Evolutionary conservation across 2,329 filamentous ascomycete genomes (phyloP), one percentile per base, ranked within the genome.

Genomic region (Shiraia bambusicola): DNA sequence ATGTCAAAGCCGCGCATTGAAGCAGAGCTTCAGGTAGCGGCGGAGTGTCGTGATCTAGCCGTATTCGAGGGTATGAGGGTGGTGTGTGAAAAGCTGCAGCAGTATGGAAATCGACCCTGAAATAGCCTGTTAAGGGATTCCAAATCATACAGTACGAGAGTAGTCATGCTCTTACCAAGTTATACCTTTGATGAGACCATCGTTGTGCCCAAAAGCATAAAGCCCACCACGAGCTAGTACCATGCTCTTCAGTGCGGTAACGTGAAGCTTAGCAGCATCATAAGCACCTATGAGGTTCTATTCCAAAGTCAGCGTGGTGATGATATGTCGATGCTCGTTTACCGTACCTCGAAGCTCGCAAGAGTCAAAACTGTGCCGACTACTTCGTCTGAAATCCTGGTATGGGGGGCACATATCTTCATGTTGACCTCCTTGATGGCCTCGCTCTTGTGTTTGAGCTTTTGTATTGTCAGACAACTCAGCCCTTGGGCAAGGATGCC

Each of bases 51-150:
- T 47, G 42, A 12, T 56, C 50, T n/a, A 57, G 47, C 10, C 17
- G 34, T 2, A 59, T 46, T 7, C 34, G 41, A 8, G 54, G 55
- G 25, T 59, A 59, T 15, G 33, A 47, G 6, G 59, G 56, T 2
- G 45, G 34, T 2, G 45, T 50, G 10, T 50, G 59, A 19, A 52
- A 57, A 11, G 45, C 57, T 10, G 50, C 37, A 28, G 59, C 47
- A 2, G 42, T 47, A 36, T 63, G 59, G 30, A 61, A 58, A 40
- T 63, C 59, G 24, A 59, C 48, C 59, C 59, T 61, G 13, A 24
- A 14, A 11, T 13, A 7, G 13, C 8, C n/a, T 11, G 26, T 32
- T 24, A 28, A 38, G 14, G 19, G 15, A 8, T 2, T 28, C 9
- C 3, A 9, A 16, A 32, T 2, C 8, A 22, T 8, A 22, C 8